Conservation (phyloP, 345 rosid genomes). For the Syzygium aqueum region DNA sequence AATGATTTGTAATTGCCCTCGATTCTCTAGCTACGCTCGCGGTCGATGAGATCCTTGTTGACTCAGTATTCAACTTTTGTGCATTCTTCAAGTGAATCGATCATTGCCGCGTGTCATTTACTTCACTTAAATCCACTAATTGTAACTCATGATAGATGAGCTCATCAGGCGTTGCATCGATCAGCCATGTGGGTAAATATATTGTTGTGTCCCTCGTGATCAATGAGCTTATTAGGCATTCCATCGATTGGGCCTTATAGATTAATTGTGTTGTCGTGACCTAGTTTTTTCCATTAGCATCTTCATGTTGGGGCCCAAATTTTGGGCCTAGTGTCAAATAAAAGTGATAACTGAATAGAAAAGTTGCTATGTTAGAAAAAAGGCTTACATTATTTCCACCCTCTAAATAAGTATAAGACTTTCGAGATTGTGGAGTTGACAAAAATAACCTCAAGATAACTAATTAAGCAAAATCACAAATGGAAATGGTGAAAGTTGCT, state of each 20-base stretch:
- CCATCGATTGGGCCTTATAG: neutral
- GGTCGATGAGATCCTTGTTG: neutral
- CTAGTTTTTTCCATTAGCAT: neutral
- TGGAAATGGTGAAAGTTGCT: neutral
- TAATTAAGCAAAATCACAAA: neutral
- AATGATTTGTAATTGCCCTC: neutral
- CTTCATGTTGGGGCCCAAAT: neutral
- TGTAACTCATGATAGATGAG: neutral
- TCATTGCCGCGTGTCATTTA: neutral
- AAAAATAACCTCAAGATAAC: neutral
- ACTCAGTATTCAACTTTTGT: neutral
- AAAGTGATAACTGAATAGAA: neutral
- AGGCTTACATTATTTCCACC: neutral
- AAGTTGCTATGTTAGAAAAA: neutral
- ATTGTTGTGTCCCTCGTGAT: neutral
- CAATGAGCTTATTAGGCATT: neutral
- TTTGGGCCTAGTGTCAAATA: neutral
- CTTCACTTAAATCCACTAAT: neutral
- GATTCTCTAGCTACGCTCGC: neutral
- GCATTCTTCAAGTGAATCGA: neutral
- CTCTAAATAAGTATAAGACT: neutral
- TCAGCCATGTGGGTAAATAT: neutral
- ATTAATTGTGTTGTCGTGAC: neutral
- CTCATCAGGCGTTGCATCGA: neutral
- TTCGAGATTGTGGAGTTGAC: neutral